Base-by-base conservation (phyloP, 1,284 basidiomycete species). In the Leccinum fallax region DNA sequence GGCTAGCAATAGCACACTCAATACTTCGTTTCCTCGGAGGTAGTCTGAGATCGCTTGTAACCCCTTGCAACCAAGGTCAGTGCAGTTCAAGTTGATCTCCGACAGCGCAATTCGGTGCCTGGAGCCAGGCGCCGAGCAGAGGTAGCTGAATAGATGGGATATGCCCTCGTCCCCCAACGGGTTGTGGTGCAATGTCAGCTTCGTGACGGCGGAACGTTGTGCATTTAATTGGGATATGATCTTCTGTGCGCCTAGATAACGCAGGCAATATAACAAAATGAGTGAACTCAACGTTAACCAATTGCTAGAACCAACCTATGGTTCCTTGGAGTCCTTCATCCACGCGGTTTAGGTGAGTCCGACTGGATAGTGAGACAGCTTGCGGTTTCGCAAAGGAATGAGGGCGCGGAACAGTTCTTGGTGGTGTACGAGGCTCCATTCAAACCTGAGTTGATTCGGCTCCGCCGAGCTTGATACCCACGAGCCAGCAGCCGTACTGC, bases 131-230 rank as follows among this genome's bases (percentile, higher is more conserved):
- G 74, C 65, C 5, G 86, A 85, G 36, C 76, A 73, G 8, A 90
- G 79, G 66, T 83, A 89, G 32, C 75, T 73, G 69, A 89, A 88
- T 7, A 90, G 72, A 9, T 77, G 73, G 30, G 78, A 76, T 64
- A 83, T 79, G n/a, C 88, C 89, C 16, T 83, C 81, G 67, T 88
- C 83, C 3, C 82, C 81, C 3, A 90, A 80, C 13, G 77, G 65
- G 65, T 88, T 90, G 63, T 87, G 82, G 8, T 84, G 82, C 24
- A 89, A 68, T 46, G 82, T 76, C 51, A 90, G 77, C 63, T 80
- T 82, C 43, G 79, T 80, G 36, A 88, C 79, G 5, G 70, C 64
- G 32, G 67, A 62, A 40, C 75, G 78, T 21, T 80, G 80, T 5
- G 74, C 66, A 9, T 72, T 76, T 30, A 88, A 78, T 52, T 77